Evolutionary conservation across 2,329 filamentous ascomycete genomes (phyloP).

Genomic region (Fusarium piperis): DNA sequence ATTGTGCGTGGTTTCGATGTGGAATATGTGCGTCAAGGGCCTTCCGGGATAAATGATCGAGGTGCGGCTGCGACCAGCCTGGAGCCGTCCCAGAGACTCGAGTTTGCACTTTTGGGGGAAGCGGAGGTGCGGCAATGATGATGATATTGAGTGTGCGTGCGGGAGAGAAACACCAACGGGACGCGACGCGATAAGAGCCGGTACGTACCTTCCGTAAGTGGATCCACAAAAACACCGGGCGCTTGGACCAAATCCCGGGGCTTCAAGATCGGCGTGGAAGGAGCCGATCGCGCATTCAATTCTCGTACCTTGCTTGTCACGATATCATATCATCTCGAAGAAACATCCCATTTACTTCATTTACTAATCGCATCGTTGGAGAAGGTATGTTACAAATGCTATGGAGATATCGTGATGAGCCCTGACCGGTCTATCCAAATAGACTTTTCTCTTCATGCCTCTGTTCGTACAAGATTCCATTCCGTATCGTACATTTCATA

Average conservation of each 20-base stretch:
- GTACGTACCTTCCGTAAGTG: slow-evolving; percentile 18
- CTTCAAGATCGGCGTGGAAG: slow-evolving; percentile 6
- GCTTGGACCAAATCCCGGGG: slow-evolving; percentile 23
- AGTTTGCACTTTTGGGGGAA: background rate
- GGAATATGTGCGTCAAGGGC: background rate
- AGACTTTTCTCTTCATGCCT: slow-evolving; percentile 6
- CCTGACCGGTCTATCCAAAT: slow-evolving; percentile 5
- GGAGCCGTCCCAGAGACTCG: background rate
- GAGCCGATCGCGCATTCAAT: background rate
- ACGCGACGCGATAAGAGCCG: slow-evolving; percentile 45
- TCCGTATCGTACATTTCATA: slow-evolving; percentile 36
- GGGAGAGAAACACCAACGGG: slow-evolving; percentile 40
- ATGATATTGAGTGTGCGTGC: slow-evolving; percentile 35
- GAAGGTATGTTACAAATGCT: slow-evolving; percentile 4
- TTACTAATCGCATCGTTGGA: background rate
- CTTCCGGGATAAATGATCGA: background rate
- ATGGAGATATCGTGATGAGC: slow-evolving; percentile 21
- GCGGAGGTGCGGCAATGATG: slow-evolving; percentile 26
- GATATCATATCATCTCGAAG: background rate
- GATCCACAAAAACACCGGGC: slow-evolving; percentile 31
- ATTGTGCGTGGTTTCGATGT: background rate
- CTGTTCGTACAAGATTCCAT: slow-evolving; percentile 25
- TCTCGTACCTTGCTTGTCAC: background rate
- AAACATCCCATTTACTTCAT: background rate
- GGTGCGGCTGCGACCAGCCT: slow-evolving; percentile 4